Evolutionary conservation across 2,329 filamentous ascomycete species (phyloP).

Genomic region (Epichloe gansuensis): DNA sequence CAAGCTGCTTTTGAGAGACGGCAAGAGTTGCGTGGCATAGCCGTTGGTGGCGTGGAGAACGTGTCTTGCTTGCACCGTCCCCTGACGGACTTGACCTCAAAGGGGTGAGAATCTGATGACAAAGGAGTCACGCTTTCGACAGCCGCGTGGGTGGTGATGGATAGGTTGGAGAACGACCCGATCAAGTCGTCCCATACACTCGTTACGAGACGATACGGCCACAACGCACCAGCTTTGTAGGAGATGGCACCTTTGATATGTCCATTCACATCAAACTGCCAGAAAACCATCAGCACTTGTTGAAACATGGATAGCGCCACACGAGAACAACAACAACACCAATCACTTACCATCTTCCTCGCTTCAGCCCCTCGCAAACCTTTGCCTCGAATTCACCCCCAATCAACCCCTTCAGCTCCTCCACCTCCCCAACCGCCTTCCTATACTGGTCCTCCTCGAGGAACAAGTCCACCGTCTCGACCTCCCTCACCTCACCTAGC

Average conservation of each 20-base stretch:
- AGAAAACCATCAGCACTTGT: not conserved
- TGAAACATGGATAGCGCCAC: no score
- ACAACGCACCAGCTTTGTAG: constrained; percentile 36
- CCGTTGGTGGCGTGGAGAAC: constrained; percentile 48
- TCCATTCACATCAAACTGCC: constrained; percentile 23
- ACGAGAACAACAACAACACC: no score
- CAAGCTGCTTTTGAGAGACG: constrained; percentile 33
- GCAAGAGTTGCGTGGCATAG: constrained; percentile 38
- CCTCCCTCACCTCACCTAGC: constrained; percentile 28
- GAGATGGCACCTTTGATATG: constrained; percentile 29
- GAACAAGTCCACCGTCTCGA: constrained; percentile 35
- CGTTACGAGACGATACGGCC: constrained; percentile 38
- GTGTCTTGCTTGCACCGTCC: constrained; percentile 32
- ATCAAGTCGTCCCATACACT: constrained; percentile 31
- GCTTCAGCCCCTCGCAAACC: constrained; percentile 24
- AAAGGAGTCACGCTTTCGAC: constrained; percentile 18
- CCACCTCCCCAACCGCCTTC: constrained; percentile 19
- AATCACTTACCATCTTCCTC: constrained; percentile 13
- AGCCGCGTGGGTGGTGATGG: constrained; percentile 27
- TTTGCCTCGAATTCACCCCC: constrained; percentile 25
- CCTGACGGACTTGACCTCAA: constrained; percentile 30
- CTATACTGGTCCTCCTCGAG: constrained; percentile 25
- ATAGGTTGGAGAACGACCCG: constrained; percentile 19
- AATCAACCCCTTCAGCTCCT: constrained; percentile 23
- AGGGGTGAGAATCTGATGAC: constrained; percentile 16